These are phyloP conservation scores for Fusarium pininemorale DNA, from an alignment of 2,329 filamentous ascomycete species.

Conservation along the genomic window DNA sequence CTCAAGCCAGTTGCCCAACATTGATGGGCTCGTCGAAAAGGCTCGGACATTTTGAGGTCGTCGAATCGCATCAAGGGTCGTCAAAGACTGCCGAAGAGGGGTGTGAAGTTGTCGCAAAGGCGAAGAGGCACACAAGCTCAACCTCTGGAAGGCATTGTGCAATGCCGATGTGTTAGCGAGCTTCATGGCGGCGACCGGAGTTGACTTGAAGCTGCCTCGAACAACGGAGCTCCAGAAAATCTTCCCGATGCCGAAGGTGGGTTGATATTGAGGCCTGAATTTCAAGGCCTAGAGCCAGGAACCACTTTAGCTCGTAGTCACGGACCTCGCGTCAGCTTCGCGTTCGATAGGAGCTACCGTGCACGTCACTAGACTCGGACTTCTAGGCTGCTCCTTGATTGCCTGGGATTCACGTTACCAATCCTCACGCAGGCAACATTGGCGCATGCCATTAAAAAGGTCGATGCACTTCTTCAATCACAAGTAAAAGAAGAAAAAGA, in stretches of 20 bases:
- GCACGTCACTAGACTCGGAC: slow-evolving; percentile 46
- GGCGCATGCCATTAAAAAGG: slow-evolving; percentile 36
- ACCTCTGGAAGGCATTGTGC: slow-evolving; percentile 60
- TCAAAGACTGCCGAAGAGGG: slow-evolving; percentile 44
- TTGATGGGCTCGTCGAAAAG: slow-evolving; percentile 75
- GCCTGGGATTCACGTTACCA: slow-evolving; percentile 32
- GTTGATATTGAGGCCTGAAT: background rate
- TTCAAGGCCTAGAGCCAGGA: slow-evolving; percentile 20
- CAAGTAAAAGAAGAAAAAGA: background rate
- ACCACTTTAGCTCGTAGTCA: slow-evolving; percentile 50
- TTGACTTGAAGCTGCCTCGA: slow-evolving; percentile 38
- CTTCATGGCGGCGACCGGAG: slow-evolving; percentile 55
- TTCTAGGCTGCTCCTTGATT: slow-evolving; percentile 44
- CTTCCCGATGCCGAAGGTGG: slow-evolving; percentile 32
- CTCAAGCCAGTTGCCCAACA: slow-evolving; percentile 79
- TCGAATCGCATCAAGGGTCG: slow-evolving; percentile 44
- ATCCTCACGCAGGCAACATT: slow-evolving; percentile 35
- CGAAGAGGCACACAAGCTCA: slow-evolving; percentile 56
- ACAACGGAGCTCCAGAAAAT: slow-evolving; percentile 48
- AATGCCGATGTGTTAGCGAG: slow-evolving; percentile 55
- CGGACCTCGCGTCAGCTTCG: slow-evolving; percentile 58
- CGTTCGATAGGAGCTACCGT: slow-evolving; percentile 45
- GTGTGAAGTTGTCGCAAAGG: slow-evolving; percentile 51
- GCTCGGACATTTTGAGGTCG: slow-evolving; percentile 62
- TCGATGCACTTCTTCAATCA: background rate